Conservation (phyloP, 805 yeast genomes). For the Geotrichum ghanense region DNA sequence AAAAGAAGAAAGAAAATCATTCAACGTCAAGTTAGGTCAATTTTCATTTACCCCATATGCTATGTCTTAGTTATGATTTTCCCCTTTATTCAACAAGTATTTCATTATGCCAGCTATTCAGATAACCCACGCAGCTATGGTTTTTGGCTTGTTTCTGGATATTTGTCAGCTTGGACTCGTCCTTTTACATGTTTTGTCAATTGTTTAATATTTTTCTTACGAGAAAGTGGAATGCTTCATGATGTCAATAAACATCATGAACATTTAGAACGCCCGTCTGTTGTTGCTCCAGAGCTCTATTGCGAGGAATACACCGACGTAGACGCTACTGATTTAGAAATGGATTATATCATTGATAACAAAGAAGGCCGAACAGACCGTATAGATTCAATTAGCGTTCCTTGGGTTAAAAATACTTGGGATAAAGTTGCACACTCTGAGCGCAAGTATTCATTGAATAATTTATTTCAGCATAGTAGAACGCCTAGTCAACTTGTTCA, state of each 20-base stretch:
- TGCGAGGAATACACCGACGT: neutral
- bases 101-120: constrained; percentile 27
- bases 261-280: neutral
- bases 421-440: neutral
- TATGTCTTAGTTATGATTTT: constrained; percentile 71
- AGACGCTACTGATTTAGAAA: neutral
- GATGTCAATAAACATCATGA: neutral
- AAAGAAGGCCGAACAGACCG: neutral
- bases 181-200: constrained; percentile 78
- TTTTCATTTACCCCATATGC: constrained; percentile 75
- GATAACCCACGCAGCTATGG: constrained; percentile 31
- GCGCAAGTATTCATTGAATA: constrained; percentile 5
- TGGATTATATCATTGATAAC: neutral
- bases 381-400: too few species aligned
- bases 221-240: constrained; percentile 21
- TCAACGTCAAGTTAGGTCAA: constrained; percentile 61
- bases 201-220: constrained; percentile 68
- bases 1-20: constrained; percentile 52
- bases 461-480: too few species aligned
- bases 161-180: constrained; percentile 60
- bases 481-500: too few species aligned
- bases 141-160: constrained; percentile 41
- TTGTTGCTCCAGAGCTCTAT: neutral
- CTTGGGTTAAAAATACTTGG: too few species aligned
- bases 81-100: constrained; percentile 56